phyloP scores from a whole-genome alignment of 306 rosid genomes.

The Casuarina glauca region DNA sequence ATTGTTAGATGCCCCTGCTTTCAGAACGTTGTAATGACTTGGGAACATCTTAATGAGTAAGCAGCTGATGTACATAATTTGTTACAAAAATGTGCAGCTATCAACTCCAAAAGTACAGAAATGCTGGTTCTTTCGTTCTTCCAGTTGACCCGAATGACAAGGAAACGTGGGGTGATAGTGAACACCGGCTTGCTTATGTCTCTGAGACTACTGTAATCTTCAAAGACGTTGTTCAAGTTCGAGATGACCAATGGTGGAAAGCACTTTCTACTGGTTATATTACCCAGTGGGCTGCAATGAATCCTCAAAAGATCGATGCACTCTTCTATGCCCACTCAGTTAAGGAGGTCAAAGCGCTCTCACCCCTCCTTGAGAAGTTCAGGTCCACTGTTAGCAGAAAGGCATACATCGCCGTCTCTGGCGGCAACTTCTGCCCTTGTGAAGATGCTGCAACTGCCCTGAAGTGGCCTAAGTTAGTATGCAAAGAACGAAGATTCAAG shows the following conservation, averaged over 20 bases:
- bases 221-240: slow-evolving; percentile 86
- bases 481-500: slow-evolving; percentile 83
- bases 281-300: slow-evolving; percentile 96
- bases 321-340: slow-evolving; percentile 86
- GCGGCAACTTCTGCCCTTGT: slow-evolving; percentile 71
- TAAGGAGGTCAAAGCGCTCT: slow-evolving; percentile 71
- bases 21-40: too few species aligned
- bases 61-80: neutral
- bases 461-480: slow-evolving; percentile 75
- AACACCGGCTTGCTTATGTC: slow-evolving; percentile 92
- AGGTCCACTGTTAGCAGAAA: slow-evolving; percentile 78
- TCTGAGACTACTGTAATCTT: slow-evolving; percentile 97
- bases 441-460: slow-evolving; percentile 73
- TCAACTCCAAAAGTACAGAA: slow-evolving; percentile 89
- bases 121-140: slow-evolving; percentile 87
- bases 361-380: slow-evolving; percentile 85
- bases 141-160: slow-evolving; percentile 83
- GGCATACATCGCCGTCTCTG: slow-evolving; percentile 80
- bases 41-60: neutral
- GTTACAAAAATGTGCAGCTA: slow-evolving; percentile 48
- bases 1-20: too few species aligned
- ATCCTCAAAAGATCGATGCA: slow-evolving; percentile 89
- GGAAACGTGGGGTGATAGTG: slow-evolving; percentile 99
- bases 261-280: slow-evolving; percentile 85
- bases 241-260: slow-evolving; percentile 99